These are phyloP conservation scores for Orbilia brochopaga DNA, from an alignment of 2,329 filamentous ascomycete genomes.

Conservation along the genomic window DNA sequence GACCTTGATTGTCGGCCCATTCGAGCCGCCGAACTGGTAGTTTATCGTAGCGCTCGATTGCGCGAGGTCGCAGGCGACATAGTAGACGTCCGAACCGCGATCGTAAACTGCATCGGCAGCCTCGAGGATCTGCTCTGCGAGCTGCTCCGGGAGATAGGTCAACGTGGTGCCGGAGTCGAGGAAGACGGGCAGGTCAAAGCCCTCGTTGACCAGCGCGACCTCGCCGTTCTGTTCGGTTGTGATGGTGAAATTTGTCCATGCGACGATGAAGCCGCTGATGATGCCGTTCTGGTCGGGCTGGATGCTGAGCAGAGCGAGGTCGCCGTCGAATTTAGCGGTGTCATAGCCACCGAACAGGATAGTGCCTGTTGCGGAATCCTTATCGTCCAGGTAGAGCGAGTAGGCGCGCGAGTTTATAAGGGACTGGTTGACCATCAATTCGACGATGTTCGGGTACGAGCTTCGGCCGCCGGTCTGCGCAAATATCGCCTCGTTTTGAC, in stretches of 20 bases:
- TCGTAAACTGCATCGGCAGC: slow-evolving; percentile 56
- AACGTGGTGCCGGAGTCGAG: slow-evolving; percentile 53
- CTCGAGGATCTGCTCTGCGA: slow-evolving; percentile 50
- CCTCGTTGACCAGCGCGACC: slow-evolving; percentile 59
- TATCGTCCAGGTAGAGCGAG: slow-evolving; percentile 69
- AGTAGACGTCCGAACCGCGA: slow-evolving; percentile 28
- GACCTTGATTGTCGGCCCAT: slow-evolving; percentile 63
- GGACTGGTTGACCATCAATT: slow-evolving; percentile 68
- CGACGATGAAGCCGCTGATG: slow-evolving; percentile 61
- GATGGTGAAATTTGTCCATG: slow-evolving; percentile 69
- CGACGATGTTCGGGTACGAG: slow-evolving; percentile 69
- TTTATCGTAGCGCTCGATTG: slow-evolving; percentile 29
- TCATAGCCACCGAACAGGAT: slow-evolving; percentile 82
- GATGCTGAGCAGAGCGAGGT: slow-evolving; percentile 65
- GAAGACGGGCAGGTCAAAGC: slow-evolving; percentile 55
- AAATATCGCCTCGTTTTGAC: slow-evolving; percentile 44
- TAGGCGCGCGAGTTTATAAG: slow-evolving; percentile 70
- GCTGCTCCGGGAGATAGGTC: slow-evolving; percentile 53
- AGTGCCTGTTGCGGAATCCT: slow-evolving; percentile 69
- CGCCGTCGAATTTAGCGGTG: slow-evolving; percentile 71
- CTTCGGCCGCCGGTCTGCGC: slow-evolving; percentile 30
- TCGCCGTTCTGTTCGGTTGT: slow-evolving; percentile 63
- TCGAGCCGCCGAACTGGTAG: slow-evolving; percentile 39
- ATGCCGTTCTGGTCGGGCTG: slow-evolving; percentile 65
- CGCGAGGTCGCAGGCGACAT: slow-evolving; percentile 22